Evolutionary conservation across 78 protist genomes (phyloP).

Genomic region (Dictyostelium brefeldianum): DNA sequence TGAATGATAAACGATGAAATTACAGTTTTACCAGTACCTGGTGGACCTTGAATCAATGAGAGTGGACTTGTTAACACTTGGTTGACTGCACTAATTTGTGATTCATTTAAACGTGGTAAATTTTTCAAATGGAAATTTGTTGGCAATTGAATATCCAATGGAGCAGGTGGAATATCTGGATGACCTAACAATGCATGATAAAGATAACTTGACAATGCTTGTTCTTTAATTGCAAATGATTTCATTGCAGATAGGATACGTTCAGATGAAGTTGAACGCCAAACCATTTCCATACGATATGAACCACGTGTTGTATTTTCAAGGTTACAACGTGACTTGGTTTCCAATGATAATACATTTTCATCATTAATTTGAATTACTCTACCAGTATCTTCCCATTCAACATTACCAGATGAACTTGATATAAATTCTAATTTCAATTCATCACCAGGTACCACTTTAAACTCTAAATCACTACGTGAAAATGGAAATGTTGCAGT

Average conservation of each 20-base stretch:
- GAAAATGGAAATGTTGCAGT: slow-evolving; percentile 92
- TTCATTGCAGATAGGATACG: slow-evolving; percentile 94
- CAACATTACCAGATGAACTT: slow-evolving; percentile 2
- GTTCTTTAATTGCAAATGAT: slow-evolving; percentile 94
- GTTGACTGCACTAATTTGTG: slow-evolving; percentile 94
- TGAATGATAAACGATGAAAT: slow-evolving; percentile 98
- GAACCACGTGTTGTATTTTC: slow-evolving; percentile 31
- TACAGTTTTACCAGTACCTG: slow-evolving; percentile 99
- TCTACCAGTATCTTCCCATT: slow-evolving; percentile 91
- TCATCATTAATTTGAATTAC: slow-evolving; percentile 78
- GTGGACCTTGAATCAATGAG: slow-evolving; percentile 99
- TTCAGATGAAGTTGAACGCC: slow-evolving; percentile 97
- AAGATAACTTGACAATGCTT: slow-evolving; percentile 88
- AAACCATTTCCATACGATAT: slow-evolving; percentile 95
- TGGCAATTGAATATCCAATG: slow-evolving; percentile 69
- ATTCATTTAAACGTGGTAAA: slow-evolving; percentile 93
- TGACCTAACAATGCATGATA: slow-evolving; percentile 97
- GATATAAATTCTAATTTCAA: slow-evolving; percentile 49
- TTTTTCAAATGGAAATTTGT: slow-evolving; percentile 86
- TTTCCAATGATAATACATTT: slow-evolving; percentile 92
- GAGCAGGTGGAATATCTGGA: slow-evolving; percentile 84
- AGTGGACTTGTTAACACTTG: slow-evolving; percentile 93
- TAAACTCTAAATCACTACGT: slow-evolving; percentile 84
- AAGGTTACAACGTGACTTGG: slow-evolving; percentile 18
- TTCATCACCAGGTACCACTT: slow-evolving; percentile 94